These are phyloP conservation scores for Crithidia expoeki DNA, from an alignment of 208 protist genomes.

Conservation along the genomic window DNA sequence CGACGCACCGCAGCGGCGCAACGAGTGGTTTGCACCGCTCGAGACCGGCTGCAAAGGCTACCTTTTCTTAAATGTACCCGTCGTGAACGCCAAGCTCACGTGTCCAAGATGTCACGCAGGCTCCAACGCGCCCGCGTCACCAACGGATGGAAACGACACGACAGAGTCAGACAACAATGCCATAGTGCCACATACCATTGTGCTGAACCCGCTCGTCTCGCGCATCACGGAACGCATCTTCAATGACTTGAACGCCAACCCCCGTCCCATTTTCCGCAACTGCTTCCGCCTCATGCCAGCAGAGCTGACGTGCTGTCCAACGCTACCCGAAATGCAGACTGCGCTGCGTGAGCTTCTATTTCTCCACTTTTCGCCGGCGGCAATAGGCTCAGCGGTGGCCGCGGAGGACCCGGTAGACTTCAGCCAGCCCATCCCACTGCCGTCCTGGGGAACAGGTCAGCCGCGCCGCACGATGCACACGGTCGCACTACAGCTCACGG, in stretches of 20 bases:
- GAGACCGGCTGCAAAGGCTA: slow-evolving; percentile 77
- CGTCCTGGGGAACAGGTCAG: slow-evolving; percentile 13
- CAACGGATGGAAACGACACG: neutral
- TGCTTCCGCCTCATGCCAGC: slow-evolving; percentile 83
- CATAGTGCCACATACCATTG: slow-evolving; percentile 59
- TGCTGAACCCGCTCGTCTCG: slow-evolving; percentile 77
- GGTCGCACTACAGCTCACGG: slow-evolving; percentile 59
- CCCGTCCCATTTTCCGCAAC: slow-evolving; percentile 66
- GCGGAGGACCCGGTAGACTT: slow-evolving; percentile 27
- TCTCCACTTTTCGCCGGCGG: slow-evolving; percentile 52
- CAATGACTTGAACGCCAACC: slow-evolving; percentile 54
- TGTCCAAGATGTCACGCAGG: slow-evolving; percentile 38
- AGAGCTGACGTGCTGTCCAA: slow-evolving; percentile 87
- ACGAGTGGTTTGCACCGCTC: slow-evolving; percentile 53
- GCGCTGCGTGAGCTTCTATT: slow-evolving; percentile 53
- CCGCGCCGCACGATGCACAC: slow-evolving; percentile 45
- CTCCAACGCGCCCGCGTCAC: neutral
- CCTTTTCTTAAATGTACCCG: slow-evolving; percentile 62
- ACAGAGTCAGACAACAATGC: slow-evolving; percentile 10
- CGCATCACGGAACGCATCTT: slow-evolving; percentile 80
- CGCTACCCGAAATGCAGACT: slow-evolving; percentile 68
- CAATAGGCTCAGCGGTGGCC: slow-evolving; percentile 1
- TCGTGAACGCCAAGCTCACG: slow-evolving; percentile 29
- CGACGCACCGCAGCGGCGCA: slow-evolving; percentile 23
- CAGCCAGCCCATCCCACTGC: slow-evolving; percentile 20